Evolutionary conservation across 2,329 filamentous ascomycete genomes (phyloP), one percentile per base, ranked within the genome.

Genomic region (Nemania serpens): DNA sequence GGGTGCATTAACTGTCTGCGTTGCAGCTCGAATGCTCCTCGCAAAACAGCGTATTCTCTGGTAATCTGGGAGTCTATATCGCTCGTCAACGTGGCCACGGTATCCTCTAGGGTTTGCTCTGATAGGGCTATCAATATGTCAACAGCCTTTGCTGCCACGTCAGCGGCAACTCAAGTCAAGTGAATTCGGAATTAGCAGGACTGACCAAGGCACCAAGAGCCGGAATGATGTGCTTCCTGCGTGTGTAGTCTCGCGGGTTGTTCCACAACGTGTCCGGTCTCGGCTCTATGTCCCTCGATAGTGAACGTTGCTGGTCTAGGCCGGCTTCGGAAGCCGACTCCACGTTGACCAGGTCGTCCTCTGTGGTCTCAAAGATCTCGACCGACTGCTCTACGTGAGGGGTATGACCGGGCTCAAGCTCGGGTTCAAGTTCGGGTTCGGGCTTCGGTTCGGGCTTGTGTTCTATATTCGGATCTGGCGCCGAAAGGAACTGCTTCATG

Each of bases 81-180:
- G 15, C 67, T 66, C 34, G 62, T 63, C 5, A 74, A 61, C 4
- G 69, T 71, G 4, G 69, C 69, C n/a, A 74, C 67, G 3, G 73
- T 74, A 39, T 74, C 73, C 55, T 75, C 73, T n/a, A 75, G 47
- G 5, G 72, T 70, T 45, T 74, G 71, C 48, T 75, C 73, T 13
- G 71, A 75, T 60, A 72, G 68, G 13, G 71, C 68, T 48, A 70
- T 67, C n/a, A 75, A 64, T 25, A 75, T 69, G 56, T 74, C 73
- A 29, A 74, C 64, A 45, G 73, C 72, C 71, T 73, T 57, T n/a
- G 17, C 20, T 18, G 34, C 18, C 34, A 57, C 39, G 48, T 71
- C 65, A 71, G 68, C 56, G 29, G 15, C 43, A 18, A 51, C 48
- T 55, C 39, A 55, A 49, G 47, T 49, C 13, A 39, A 49, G 47